phyloP scores from a whole-genome alignment of 2,329 filamentous ascomycete genomes.

The Arthrobotrys entomopaga region DNA sequence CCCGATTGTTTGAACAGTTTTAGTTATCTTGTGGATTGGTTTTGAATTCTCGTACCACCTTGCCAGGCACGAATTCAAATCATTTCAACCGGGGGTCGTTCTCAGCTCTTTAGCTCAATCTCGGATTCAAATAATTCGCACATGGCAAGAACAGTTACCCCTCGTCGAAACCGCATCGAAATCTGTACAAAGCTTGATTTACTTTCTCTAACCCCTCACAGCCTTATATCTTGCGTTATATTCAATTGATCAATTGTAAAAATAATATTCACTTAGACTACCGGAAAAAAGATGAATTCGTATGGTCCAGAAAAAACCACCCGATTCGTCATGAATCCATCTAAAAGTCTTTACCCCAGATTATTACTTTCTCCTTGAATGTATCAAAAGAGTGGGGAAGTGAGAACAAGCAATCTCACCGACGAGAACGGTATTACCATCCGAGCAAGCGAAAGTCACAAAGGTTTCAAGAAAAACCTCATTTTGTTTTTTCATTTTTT shows the following conservation, averaged over 20 bases:
- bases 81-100: too few relatives aligned
- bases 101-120: too few relatives aligned
- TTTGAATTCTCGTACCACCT: too few relatives aligned
- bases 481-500: slow-evolving; percentile 6
- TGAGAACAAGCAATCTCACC: neutral
- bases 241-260: slow-evolving; percentile 1
- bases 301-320: neutral
- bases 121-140: too few relatives aligned
- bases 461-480: slow-evolving; percentile 27
- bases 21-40: too few relatives aligned
- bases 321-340: slow-evolving; percentile 1
- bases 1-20: too few relatives aligned
- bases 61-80: too few relatives aligned
- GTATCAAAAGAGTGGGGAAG: slow-evolving; percentile 25
- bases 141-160: too few relatives aligned
- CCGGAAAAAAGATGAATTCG: neutral
- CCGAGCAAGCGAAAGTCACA: slow-evolving; percentile 34
- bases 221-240: neutral
- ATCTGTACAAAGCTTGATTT: too few relatives aligned
- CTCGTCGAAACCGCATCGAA: too few relatives aligned
- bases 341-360: slow-evolving; percentile 8
- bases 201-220: neutral
- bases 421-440: slow-evolving; percentile 27
- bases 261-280: neutral
- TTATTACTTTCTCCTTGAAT: slow-evolving; percentile 6